Base-by-base conservation (phyloP, 768 basidiomycete species). In the Kwoniella mangroviensis region DNA sequence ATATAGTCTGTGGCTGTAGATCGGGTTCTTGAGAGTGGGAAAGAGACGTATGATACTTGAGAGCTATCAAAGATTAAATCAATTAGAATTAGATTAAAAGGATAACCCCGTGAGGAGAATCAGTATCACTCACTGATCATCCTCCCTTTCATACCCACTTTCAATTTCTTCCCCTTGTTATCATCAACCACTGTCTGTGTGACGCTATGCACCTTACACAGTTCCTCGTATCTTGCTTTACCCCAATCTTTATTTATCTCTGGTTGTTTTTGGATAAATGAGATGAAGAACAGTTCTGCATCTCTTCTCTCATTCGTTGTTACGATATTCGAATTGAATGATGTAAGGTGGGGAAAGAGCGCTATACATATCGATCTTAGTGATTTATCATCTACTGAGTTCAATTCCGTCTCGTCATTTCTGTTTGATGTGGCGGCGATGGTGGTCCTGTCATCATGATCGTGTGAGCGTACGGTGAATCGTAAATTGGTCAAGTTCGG, bases 321-420 rank as follows among this genome's bases (percentile, higher is more conserved):
- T 19, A 81, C 60, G 2, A 54, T 24, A 6, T 75, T 72, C 5
- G 75, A 77, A 56, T 82, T 82, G 67, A 82, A 76, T n/a, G 24
- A 40, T 4, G 54, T 51, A 4, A 82, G 58, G 0, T 24, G 42
- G 3, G 68, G 62, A 4, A 82, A 60, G 62, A 73, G 77, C 17
- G 79, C 76, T 24, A 82, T 78, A 22, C 75, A 54, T 42, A 77
- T 71, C 0, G 74, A 74, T 56, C 81, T 69, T 19, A 59, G n/a
- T 6, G 54, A 55, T 66, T 66, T 66, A 49, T 66, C 65, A 55
- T 79, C 77, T n/a, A 60, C 26, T 13, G 58, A 41, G 9, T 17
- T 41, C 9, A 60, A 11, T 43, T 17, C 21, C 9, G 12, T 11
- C 40, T 60, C 15, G 40, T 58, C 28, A 26, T 13, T 12, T 40